Base-by-base conservation (phyloP, 2,329 filamentous ascomycete species). In the Epicoccum nigrum region DNA sequence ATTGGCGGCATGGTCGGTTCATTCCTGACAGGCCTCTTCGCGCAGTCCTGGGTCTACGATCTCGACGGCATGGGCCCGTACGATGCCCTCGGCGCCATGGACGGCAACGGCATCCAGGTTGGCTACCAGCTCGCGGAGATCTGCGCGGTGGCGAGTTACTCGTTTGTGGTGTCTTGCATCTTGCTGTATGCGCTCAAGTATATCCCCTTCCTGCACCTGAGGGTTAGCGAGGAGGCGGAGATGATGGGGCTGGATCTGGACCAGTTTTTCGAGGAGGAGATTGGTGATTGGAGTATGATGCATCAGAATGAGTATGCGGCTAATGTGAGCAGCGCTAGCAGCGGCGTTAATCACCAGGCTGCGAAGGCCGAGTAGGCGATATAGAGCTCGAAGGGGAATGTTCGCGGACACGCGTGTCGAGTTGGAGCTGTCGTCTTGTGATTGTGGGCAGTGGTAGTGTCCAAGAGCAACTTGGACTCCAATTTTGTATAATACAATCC, bases 21-120 rank as follows among this genome's bases (percentile, higher is more conserved):
- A 21, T 82, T 85, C 68, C 63, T 84, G 38, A 85, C 82, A 2
- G 82, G 81, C 6, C 77, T 84, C 59, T 84, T 85, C 56, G 82
- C 81, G 25, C 72, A 77, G 61, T 68, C 73, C 45, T 75, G 73
- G 73, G 74, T 80, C 47, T 76, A 75, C 9, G 68, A 72, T 13
- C 75, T 84, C 32, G 82, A 84, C 46, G 81, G 81, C 31, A 56
- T 62, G 59, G 69, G 66, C 11, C 79, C 78, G 1, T 65, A 77
- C 31, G 67, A 68, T n/a, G 48, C 59, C 17, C 76, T 80, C 8
- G 82, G 78, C 33, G 77, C 66, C 34, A 79, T 83, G 59, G 81
- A 84, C 45, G 81, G 81, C 47, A 77, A 81, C 41, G 80, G 80
- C 15, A 71, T 82, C 27, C 82, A 84, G 61, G 74, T 84, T 16